phyloP scores from a whole-genome alignment of 352 stramenopile genomes.

The Pythium insidiosum region DNA sequence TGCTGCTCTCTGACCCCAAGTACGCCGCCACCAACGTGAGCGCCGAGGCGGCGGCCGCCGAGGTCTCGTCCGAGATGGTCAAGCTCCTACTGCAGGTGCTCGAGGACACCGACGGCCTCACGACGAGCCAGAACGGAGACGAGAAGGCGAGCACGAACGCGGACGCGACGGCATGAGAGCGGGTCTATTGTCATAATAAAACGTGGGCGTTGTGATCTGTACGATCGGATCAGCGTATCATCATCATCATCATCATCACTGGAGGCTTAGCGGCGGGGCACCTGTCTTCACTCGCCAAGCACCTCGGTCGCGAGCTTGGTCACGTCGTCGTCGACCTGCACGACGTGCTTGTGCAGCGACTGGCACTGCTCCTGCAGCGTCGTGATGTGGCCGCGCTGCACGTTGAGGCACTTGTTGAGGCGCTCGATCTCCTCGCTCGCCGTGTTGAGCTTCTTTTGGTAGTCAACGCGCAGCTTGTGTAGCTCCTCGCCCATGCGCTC shows the following conservation, averaged over 20 bases:
- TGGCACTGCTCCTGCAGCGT: constrained; percentile 79
- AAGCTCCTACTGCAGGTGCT: constrained; percentile 37
- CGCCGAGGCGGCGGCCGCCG: neutral
- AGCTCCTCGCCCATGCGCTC: constrained; percentile 72
- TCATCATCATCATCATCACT: neutral
- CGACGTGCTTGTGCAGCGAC: constrained; percentile 78
- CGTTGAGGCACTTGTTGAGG: constrained; percentile 78
- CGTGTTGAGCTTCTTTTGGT: constrained; percentile 78
- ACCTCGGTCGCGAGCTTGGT: constrained; percentile 79
- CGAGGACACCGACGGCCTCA: constrained; percentile 12
- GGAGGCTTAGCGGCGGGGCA: neutral
- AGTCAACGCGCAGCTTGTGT: constrained; percentile 66
- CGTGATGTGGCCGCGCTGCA: constrained; percentile 77
- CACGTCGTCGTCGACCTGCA: constrained; percentile 80
- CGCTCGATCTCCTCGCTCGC: constrained; percentile 78
- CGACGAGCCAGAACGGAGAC: too few relatives aligned
- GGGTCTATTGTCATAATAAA: too few relatives aligned
- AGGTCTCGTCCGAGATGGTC: constrained; percentile 42
- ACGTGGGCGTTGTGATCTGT: too few relatives aligned
- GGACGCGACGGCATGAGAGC: too few relatives aligned
- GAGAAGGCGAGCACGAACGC: too few relatives aligned
- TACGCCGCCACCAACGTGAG: constrained; percentile 20
- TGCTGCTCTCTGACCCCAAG: constrained; percentile 46
- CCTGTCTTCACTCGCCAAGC: constrained; percentile 29
- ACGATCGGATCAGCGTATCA: neutral